phyloP scores from a whole-genome alignment of 305 asterid genomes.

The Solanum hybrid region DNA sequence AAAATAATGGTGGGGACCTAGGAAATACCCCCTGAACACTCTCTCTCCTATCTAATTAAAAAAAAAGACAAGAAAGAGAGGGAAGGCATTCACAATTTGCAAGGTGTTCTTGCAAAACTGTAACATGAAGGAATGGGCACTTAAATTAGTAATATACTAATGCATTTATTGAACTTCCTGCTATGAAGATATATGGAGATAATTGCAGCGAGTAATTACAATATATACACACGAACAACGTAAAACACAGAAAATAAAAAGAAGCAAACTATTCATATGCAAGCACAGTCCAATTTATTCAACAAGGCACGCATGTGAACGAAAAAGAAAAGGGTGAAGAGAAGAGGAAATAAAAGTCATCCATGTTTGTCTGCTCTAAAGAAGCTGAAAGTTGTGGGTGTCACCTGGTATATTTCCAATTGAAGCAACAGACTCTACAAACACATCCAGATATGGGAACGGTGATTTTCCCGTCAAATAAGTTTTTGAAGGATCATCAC shows the following conservation, averaged over 20 bases:
- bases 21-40: neutral
- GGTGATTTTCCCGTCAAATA: constrained; percentile 79
- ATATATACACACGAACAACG: neutral
- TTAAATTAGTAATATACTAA: neutral
- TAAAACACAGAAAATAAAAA: neutral
- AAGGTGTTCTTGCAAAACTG: neutral
- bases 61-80: neutral
- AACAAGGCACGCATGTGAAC: neutral
- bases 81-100: neutral
- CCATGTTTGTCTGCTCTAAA: constrained; percentile 2
- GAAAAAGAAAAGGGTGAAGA: neutral
- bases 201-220: neutral
- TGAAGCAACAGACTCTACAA: constrained; percentile 61
- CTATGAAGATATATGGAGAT: neutral
- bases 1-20: neutral
- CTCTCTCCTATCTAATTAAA: neutral
- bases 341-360: neutral
- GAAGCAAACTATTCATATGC: neutral
- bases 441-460: constrained; percentile 67
- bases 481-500: constrained; percentile 61
- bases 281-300: neutral
- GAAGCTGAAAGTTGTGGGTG: constrained; percentile 6
- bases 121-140: neutral
- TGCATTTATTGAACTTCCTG: neutral
- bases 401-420: constrained; percentile 68